Conservation (phyloP, 2,329 filamentous ascomycete genomes). For the Madurella mycetomatis region DNA sequence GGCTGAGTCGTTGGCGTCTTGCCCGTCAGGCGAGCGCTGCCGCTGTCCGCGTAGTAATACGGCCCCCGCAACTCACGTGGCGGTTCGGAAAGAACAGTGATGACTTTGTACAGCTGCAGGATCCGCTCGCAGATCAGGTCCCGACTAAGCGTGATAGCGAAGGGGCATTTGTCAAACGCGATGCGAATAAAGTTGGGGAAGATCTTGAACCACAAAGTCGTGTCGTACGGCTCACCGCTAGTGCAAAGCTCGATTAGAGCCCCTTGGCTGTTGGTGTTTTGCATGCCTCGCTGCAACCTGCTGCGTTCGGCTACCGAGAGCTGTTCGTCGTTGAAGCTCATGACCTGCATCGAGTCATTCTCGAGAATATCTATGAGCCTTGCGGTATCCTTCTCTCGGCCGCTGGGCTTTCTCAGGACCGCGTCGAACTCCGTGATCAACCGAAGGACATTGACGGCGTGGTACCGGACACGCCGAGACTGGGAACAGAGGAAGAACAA, state of each 20-base stretch:
- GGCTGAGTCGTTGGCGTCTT: conserved; percentile 68
- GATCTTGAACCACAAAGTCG: conserved; percentile 94
- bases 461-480: conserved; percentile 80
- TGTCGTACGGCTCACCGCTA: conserved; percentile 91
- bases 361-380: conserved; percentile 91
- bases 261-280: conserved; percentile 76
- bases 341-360: conserved; percentile 78
- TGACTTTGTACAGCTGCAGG: conserved; percentile 84
- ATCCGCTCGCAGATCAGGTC: conserved; percentile 91
- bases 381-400: conserved; percentile 56
- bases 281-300: conserved; percentile 82
- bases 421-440: conserved; percentile 92
- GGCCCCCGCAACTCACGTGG: conserved; percentile 60
- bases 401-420: conserved; percentile 67
- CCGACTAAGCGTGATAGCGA: conserved; percentile 83
- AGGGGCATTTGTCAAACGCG: conserved; percentile 84
- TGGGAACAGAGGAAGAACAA: conserved; percentile 97
- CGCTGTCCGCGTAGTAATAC: conserved; percentile 61
- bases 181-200: conserved; percentile 93
- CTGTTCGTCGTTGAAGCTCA: conserved; percentile 89
- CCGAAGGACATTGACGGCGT: conserved; percentile 86
- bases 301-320: conserved; percentile 89
- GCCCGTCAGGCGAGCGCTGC: conserved; percentile 47
- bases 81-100: conserved; percentile 73
- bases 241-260: conserved; percentile 91